Base-by-base conservation (phyloP, 768 basidiomycete species). In the Mycena indigotica region DNA sequence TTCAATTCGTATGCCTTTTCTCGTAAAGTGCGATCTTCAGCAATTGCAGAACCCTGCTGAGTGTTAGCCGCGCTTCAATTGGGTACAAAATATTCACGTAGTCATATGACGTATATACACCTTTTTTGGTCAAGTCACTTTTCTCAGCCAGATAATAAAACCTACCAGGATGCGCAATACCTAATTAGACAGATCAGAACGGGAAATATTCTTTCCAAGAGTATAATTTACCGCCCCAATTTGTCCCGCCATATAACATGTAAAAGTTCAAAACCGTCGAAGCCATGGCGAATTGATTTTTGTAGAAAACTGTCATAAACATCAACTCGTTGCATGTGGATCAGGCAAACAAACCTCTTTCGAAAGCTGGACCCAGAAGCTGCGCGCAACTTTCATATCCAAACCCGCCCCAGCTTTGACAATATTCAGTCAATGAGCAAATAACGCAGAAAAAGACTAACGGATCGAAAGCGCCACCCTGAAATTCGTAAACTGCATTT, bases 1-100 rank as follows among this genome's bases (percentile, higher is more conserved):
- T 83, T 83, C 50, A 81, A 66, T 56, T 83, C 81, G 51, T 82
- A 81, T 65, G 76, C 81, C 61, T 83, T 83, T 59, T 83, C 81
- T 24, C 81, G 75, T 23, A 82, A 72, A 2, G 79, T 78, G 32
- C 81, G 72, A 53, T 81, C 80, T 69, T 82, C 81, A 8, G 80
- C 76, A 41, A 82, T 80, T 3, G 79, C 78, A 3, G 78, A 70
- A 5, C 80, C 81, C 80, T 81, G 39, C 4, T 5, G 38, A 48
- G 29, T 45, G 23, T 10, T 21, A 21, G 6, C 39, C 45, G 41
- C 46, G 17, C 13, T 15, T 44, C 5, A 25, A 15, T 6, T 17
- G 10, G 1, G 15, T 19, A 45, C 29, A 28, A 61, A 19, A 46
- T n/a, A 8, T 12, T 28, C 17, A 74, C 78, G 59, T 79, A 78